Evolutionary conservation across 2,329 filamentous ascomycete genomes (phyloP), one percentile per base, ranked within the genome.

Genomic region (Polytolypa hystricis): DNA sequence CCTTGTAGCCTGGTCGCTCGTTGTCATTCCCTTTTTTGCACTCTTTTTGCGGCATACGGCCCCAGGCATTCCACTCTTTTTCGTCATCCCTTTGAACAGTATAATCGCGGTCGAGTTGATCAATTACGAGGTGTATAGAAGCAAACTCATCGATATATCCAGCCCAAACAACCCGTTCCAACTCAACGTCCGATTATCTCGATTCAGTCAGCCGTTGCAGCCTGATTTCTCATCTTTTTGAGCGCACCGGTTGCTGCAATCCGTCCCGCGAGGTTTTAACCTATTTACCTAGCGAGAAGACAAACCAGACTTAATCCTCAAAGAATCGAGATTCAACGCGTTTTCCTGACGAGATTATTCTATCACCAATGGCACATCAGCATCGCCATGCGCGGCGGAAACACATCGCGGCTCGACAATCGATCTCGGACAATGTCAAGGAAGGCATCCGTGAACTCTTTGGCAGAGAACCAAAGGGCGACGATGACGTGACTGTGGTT

Each of bases 181-280:
- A n/a, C n/a, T n/a, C n/a, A n/a, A n/a, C n/a, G n/a, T n/a, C n/a
- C n/a, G n/a, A n/a, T n/a, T n/a, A n/a, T n/a, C n/a, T n/a, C n/a
- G n/a, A n/a, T n/a, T n/a, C n/a, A n/a, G n/a, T n/a, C n/a, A n/a
- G n/a, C n/a, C n/a, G n/a, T n/a, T n/a, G n/a, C n/a, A n/a, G n/a
- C n/a, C n/a, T n/a, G n/a, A n/a, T n/a, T 5, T 27, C 23, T 18
- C 18, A n/a, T 30, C 18, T 20, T 16, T 17, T 38, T 21, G 30
- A 41, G 41, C 41, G 36, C 43, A 35, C 43, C 34, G 41, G 38
- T 31, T 43, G 39, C 36, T 33, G 36, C 36, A 38, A 21, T 20
- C 26, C 7, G 28, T 16, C 11, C 7, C 11, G n/a, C n/a, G n/a
- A n/a, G n/a, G n/a, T n/a, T n/a, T n/a, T n/a, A n/a, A n/a, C n/a